Base-by-base conservation (phyloP, 164 flowering plant genomes). In the Tetracentron sinense region DNA sequence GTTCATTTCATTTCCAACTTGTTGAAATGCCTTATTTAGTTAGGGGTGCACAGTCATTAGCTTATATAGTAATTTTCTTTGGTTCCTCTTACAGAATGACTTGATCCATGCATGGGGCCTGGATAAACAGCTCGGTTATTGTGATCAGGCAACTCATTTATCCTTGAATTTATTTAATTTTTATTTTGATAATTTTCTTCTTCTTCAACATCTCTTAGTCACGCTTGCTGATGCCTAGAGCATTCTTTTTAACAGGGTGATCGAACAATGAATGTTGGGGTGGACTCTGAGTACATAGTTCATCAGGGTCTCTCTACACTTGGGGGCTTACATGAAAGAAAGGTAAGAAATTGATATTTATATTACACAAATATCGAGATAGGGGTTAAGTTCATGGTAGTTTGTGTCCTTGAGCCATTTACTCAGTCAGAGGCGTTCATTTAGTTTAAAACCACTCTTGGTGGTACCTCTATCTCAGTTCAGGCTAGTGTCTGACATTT, bases 61-160 rank as follows among this genome's bases (percentile, higher is more conserved):
- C 23, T 29, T 48, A 23, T 38, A 4, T 6, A 16, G 15, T 57
- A 58, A 58, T 58, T 57, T 3, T 31, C 20, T 46, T 19, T 42
- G 8, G 19, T 42, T 51, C 21, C n/a, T 56, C 54, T 49, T 20
- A 20, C 89, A 92, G 98, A 92, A 90, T 71, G 98, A 92, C 75
- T 77, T 92, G 80, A 85, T 92, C 74, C 98, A 92, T 79, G 98
- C 89, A 1, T 93, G 98, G 98, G 98, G 97, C 58, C 62, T 93
- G 63, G 98, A 93, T 73, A 73, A 60, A 69, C 81, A 82, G 74
- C 97, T 93, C 60, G 98, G 98, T 31, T 90, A 90, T 72, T 93
- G 98, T 75, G 96, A 92, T 42, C 97, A 86, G 79, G 98, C 74
- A 83, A 69, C 17, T 62, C n/a, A n/a, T n/a, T n/a, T n/a, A n/a